Base-by-base conservation (phyloP, 192 early-diverging fungal species). In the Gaertneriomyces semiglobifer region DNA sequence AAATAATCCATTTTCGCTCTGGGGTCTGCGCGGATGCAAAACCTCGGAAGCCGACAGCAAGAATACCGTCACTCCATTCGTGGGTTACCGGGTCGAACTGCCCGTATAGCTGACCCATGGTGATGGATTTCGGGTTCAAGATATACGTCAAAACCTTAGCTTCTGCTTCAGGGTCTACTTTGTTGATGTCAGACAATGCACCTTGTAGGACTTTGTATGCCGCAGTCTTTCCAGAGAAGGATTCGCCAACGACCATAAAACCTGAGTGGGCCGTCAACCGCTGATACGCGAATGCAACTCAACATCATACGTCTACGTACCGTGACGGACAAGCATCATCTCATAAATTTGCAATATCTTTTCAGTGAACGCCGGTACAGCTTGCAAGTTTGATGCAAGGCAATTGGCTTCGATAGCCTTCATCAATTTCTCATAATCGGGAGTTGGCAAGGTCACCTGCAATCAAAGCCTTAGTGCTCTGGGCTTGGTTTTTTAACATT, bases 261-360 rank as follows among this genome's bases (percentile, higher is more conserved):
- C 82, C 80, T 63, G 39, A 0, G 7, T 33, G 18, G 39, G 20
- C 38, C 38, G 12, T 57, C 20, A 52, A 20, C 50, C n/a, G n/a
- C n/a, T 4, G 50, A n/a, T 52, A 6, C 20, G 50, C n/a, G n/a
- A 20, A 52, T 52, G 48, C n/a, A 33, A 44, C 25, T 33, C 25
- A 33, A 33, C 75, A 74, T 78, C 41, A 78, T 77, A 16, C 75
- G 16, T n/a, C 25, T 16, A 52, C 11, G 19, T 53, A 63, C 64
- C 77, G 64, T 85, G 84, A 18, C 84, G 63, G 7, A 85, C 84
- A 12, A 85, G 63, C 84, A 85, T 85, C 84, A 85, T 85, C 70
- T 85, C 84, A 60, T 85, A 85, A 10, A 85, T 71, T 67, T 85
- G 84, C 11, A 85, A 66, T 40, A 82, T 72, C 65, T 85, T 85